phyloP scores from a whole-genome alignment of 2,329 filamentous ascomycete species.

The Neofusicoccum cordaticola region DNA sequence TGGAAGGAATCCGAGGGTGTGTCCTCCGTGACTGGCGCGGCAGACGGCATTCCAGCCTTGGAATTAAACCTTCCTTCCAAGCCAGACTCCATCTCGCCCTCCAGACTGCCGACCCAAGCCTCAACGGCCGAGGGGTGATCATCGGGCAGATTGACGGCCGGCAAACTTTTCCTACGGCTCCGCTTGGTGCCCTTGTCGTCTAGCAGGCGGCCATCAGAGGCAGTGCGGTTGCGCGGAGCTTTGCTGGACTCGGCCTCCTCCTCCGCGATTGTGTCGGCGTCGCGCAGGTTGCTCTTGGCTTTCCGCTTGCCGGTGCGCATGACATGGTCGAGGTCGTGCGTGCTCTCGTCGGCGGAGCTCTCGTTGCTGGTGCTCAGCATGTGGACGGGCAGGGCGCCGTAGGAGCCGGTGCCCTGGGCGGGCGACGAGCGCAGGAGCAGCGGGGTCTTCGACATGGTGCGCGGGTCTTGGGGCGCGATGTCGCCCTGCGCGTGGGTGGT shows the following conservation, averaged over 20 bases:
- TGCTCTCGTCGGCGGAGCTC: constrained; percentile 33
- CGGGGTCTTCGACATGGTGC: constrained; percentile 50
- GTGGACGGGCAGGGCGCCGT: constrained; percentile 55
- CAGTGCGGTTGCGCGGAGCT: neutral
- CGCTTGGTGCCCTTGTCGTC: neutral
- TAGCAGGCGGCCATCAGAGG: constrained; percentile 1
- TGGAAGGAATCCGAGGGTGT: neutral
- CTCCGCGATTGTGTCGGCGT: constrained; percentile 1
- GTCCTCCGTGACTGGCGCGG: neutral
- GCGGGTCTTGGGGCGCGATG: neutral
- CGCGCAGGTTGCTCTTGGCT: constrained; percentile 22
- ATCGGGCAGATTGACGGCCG: constrained; percentile 2
- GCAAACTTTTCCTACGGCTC: constrained; percentile 14
- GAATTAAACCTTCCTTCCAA: neutral
- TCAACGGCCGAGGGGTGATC: constrained; percentile 9
- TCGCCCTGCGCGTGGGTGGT: neutral
- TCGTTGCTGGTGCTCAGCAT: constrained; percentile 38
- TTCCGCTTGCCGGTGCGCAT: constrained; percentile 21
- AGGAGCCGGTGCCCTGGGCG: constrained; percentile 59
- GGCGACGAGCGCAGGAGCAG: constrained; percentile 60
- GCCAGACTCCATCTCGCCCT: constrained; percentile 3
- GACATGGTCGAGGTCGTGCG: constrained; percentile 25
- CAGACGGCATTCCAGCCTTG: neutral
- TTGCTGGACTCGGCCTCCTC: constrained; percentile 11
- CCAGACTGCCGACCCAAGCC: constrained; percentile 10